Base-by-base conservation (phyloP, 306 rosid genomes). In the Pachyrhizus erosus region DNA sequence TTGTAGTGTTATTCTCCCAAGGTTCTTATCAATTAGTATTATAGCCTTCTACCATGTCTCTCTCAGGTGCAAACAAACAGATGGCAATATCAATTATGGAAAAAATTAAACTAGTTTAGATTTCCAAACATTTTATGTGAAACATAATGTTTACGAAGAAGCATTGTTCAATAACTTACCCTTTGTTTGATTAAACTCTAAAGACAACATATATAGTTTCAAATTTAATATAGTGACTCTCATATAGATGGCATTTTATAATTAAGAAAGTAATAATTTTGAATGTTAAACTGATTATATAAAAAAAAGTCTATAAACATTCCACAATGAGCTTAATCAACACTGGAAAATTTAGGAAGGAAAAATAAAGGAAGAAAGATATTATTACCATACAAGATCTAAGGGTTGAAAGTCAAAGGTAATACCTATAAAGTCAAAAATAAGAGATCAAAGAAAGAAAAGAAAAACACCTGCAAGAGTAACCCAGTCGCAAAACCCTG, bases 401-500 rank as follows among this genome's bases (percentile, higher is more conserved):
- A n/a, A n/a, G n/a, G n/a, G n/a, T n/a, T n/a, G n/a, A n/a, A n/a
- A n/a, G n/a, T n/a, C n/a, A n/a, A n/a, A 77, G 31, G 31, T 29
- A 83, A 74, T 20, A 68, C 77, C 31, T 40, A 73, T 43, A 37
- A 55, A 23, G 39, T 29, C 0, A 33, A 80, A 73, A 65, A 42
- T 10, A 60, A 67, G 52, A 8, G 20, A 31, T 62, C 7, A 18
- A 48, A 29, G 24, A 77, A 39, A 24, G 39, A 77, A 58, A 34
- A 33, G n/a, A n/a, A 21, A 65, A 60, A 64, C 80, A 93, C 99
- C 98, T 91, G 92, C 84, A 93, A 84, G 39, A 88, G 75, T 20
- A 96, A 88, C 72, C 99, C 99, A 58, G 97, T 96, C 31, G 84
- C 91, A 87, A 96, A 96, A 85, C 99, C 99, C 88, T 96, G 99